Percentiles rank a stretch among this genome's conserved stretches.
Conservation (phyloP, 129 eudicot species). For the Glebionis coronaria region DNA sequence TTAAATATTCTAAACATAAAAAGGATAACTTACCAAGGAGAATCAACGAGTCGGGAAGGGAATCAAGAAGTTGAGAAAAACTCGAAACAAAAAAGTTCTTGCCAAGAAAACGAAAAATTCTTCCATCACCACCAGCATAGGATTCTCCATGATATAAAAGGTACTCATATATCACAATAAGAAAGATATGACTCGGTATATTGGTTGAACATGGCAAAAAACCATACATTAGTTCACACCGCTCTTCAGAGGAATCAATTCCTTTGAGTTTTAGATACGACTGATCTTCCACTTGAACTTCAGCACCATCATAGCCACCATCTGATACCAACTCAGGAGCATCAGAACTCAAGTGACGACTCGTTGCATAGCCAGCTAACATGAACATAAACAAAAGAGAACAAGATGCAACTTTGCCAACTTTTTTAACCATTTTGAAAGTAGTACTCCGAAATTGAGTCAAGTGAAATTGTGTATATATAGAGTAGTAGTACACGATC, state of each 20-base stretch:
- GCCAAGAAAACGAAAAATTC: slow-evolving; percentile 64
- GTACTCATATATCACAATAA: slow-evolving; percentile 64
- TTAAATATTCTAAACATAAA: not conserved
- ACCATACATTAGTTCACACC: slow-evolving; percentile 66
- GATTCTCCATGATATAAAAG: slow-evolving; percentile 63
- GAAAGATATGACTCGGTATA: slow-evolving; percentile 50
- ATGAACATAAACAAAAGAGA: slow-evolving; percentile 19
- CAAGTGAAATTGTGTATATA: not conserved
- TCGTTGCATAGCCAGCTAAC: slow-evolving; percentile 14
- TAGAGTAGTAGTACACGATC: not conserved
- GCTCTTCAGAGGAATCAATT: slow-evolving; percentile 22
- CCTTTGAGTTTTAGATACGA: slow-evolving; percentile 25
- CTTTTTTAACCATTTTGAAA: slow-evolving; percentile 19
- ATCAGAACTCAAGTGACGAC: slow-evolving; percentile 22
- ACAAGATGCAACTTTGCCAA: slow-evolving; percentile 11
- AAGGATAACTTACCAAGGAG: slow-evolving; percentile 46
- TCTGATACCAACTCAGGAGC: slow-evolving; percentile 27
- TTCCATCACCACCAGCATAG: slow-evolving; percentile 64
- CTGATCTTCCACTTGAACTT: not conserved
- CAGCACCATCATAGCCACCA: slow-evolving; percentile 31
- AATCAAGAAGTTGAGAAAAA: slow-evolving; percentile 55
- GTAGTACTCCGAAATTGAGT: not conserved
- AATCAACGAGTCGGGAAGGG: slow-evolving; percentile 70
- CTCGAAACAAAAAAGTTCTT: slow-evolving; percentile 62
- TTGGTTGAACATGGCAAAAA: slow-evolving; percentile 73